Base-by-base conservation (phyloP, 2,329 filamentous ascomycete species). In the Hypoxylon sp. region DNA sequence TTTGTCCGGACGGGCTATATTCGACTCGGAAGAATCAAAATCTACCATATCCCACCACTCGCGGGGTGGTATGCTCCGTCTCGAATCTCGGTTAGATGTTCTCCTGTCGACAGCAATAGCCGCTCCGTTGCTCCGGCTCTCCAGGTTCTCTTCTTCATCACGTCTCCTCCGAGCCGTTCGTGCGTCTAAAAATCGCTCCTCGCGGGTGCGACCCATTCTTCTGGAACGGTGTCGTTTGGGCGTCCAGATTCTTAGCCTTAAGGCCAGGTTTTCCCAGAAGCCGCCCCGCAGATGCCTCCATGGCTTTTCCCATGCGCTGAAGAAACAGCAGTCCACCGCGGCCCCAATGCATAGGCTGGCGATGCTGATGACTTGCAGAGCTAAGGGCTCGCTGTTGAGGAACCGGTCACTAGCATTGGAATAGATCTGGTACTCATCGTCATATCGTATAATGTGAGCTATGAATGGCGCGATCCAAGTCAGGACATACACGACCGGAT, bases 381-480 rank as follows among this genome's bases (percentile, higher is more conserved):
- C 76, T 57, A 82, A 85, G 0, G 87, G 77, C 47, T 8, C 59
- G 13, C 13, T 25, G 20, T 15, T n/a, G 13, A n/a, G 20, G n/a
- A 12, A 11, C 4, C 21, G 5, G 23, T 48, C 29, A 9, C 16
- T 13, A n/a, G n/a, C n/a, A n/a, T n/a, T n/a, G n/a, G n/a, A n/a
- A n/a, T n/a, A n/a, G n/a, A n/a, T n/a, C n/a, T n/a, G n/a, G 37
- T 46, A 43, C 1, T 27, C 20, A 46, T 69, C 65, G 55, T 76
- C 75, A 69, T 85, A 88, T 43, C 77, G 78, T 38, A 85, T 70
- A 38, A 84, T 75, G 66, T 91, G 86, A 2, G 77, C 76, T 2
- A 86, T 72, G 61, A 91, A 89, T 0, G 89, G 89, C 5, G 89
- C 71, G 3, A 88, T 71, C 89, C 89, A 93, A 59, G 90, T 82